Conservation (phyloP, 1,139 yeast genomes). For the Hyphopichia khmerensis region DNA sequence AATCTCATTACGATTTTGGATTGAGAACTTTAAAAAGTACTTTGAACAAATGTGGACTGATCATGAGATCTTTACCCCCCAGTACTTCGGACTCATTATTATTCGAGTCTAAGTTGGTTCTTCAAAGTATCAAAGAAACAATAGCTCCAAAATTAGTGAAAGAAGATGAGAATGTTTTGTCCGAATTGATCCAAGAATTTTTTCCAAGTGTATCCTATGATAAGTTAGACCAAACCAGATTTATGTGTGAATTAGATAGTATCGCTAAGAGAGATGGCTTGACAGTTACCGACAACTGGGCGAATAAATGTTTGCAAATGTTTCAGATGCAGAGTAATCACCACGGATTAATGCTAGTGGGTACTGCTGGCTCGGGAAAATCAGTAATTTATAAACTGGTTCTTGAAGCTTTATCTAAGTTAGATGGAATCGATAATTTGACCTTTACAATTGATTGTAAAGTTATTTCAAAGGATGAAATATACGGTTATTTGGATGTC, state of each 20-base stretch:
- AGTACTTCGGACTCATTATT: constrained; percentile 6
- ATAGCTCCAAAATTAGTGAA: constrained; percentile 64
- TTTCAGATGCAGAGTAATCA: constrained; percentile 62
- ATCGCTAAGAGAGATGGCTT: constrained; percentile 20
- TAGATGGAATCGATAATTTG: constrained; percentile 37
- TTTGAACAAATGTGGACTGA: constrained; percentile 56
- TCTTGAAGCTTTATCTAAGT: constrained; percentile 39
- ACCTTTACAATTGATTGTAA: constrained; percentile 68
- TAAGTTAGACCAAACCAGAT: constrained; percentile 13
- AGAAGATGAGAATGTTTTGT: constrained; percentile 47
- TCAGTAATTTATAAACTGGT: constrained; percentile 54
- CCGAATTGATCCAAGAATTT: constrained; percentile 23
- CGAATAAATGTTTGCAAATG: constrained; percentile 61
- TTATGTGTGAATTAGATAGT: constrained; percentile 15
- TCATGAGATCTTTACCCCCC: constrained; percentile 27
- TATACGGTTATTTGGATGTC: constrained; percentile 71
- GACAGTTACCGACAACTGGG: constrained; percentile 39
- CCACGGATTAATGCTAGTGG: constrained; percentile 82
- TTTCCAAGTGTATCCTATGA: constrained; percentile 19
- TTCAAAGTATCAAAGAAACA: constrained; percentile 56
- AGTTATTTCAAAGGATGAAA: constrained; percentile 59
- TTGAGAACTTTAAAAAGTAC: constrained; percentile 74
- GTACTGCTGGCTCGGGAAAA: constrained; percentile 78
- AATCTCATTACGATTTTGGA: constrained; percentile 88
- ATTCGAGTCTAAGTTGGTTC: constrained; percentile 42